These are phyloP conservation scores for Coccinonectria pachysandricola DNA, from an alignment of 2,329 filamentous ascomycete species.

Conservation along the genomic window DNA sequence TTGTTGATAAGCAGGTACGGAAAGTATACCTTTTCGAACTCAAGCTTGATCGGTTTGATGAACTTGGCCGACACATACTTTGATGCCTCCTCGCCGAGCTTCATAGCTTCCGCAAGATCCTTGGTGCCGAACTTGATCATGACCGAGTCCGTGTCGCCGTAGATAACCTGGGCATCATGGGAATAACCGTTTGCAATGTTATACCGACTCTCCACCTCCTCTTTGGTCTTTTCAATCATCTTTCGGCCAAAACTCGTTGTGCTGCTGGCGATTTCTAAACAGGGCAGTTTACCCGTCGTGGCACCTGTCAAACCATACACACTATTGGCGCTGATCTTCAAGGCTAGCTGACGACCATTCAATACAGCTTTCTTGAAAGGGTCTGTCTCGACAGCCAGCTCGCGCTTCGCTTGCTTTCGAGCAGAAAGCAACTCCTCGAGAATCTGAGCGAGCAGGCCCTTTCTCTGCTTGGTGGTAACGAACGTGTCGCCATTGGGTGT, in stretches of 20 bases:
- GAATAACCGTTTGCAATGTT: constrained; percentile 89
- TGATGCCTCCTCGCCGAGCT: constrained; percentile 85
- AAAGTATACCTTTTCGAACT: constrained; percentile 99
- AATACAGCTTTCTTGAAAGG: constrained; percentile 96
- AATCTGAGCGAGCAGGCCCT: constrained; percentile 90
- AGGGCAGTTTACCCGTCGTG: constrained; percentile 90
- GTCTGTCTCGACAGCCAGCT: constrained; percentile 79
- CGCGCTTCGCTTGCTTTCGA: constrained; percentile 88
- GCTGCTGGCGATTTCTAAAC: constrained; percentile 88
- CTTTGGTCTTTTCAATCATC: constrained; percentile 98
- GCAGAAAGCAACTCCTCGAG: constrained; percentile 85
- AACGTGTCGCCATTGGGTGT: constrained; percentile 94
- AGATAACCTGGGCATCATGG: constrained; percentile 93
- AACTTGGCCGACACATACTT: constrained; percentile 85
- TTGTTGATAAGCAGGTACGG: constrained; percentile 99
- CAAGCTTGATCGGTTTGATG: constrained; percentile 92
- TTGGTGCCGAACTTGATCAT: constrained; percentile 98
- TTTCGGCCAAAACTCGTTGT: constrained; percentile 95
- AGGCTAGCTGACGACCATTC: constrained; percentile 89
- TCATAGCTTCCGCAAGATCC: constrained; percentile 84
- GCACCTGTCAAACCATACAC: constrained; percentile 97
- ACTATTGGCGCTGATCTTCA: constrained; percentile 96
- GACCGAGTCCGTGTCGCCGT: constrained; percentile 97
- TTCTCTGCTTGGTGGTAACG: constrained; percentile 76
- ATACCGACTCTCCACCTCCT: constrained; percentile 86